Base-by-base conservation (phyloP, 495 filamentous ascomycete genomes). In the Talaromyces proteolyticus region DNA sequence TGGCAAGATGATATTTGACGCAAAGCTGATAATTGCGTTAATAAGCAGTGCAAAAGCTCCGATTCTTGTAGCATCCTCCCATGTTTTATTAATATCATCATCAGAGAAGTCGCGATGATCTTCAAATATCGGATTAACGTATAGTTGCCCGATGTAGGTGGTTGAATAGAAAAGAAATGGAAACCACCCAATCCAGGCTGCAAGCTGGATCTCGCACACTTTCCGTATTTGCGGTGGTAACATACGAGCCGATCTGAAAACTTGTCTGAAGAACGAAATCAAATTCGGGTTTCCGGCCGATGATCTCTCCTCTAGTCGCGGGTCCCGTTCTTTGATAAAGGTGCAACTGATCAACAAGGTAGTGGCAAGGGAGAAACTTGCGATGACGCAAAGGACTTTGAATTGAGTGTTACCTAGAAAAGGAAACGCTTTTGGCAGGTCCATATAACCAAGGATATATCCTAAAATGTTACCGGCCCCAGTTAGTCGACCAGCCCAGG, bases 121-220 rank as follows among this genome's bases (percentile, higher is more conserved):
- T 54, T 79, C 76, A 48, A 95, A 85, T 49, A 77, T 85, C 0
- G 89, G 89, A 58, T 94, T 84, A 36, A 86, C 85, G 59, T 94
- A 93, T 47, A 94, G 84, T 62, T 96, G 88, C 46, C 86, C 91
- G 57, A 95, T 84, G 63, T 91, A 96, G 22, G 88, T 93, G 1
- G 88, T 93, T 6, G 89, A 86, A 69, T 96, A 96, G 67, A 91
- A 96, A 0, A 96, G 74, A 70, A 95, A 92, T 16, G 91, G 91
- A 59, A 96, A 96, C 86, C 91, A 96, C 51, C 88, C 91, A 54
- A 95, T 84, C 91, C 91, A 96, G 21, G 88, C 87, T 49, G 86
- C 89, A 58, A 96, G 80, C 62, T 96, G 89, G 0, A 93, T 89
- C 53, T 87, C 72, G 64, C 91, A 96, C 52, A 96, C 87, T 56